Percentiles rank a stretch among this genome's conserved stretches.
phyloP scores from a whole-genome alignment of 2,329 filamentous ascomycete species.

The Nemania abortiva region DNA sequence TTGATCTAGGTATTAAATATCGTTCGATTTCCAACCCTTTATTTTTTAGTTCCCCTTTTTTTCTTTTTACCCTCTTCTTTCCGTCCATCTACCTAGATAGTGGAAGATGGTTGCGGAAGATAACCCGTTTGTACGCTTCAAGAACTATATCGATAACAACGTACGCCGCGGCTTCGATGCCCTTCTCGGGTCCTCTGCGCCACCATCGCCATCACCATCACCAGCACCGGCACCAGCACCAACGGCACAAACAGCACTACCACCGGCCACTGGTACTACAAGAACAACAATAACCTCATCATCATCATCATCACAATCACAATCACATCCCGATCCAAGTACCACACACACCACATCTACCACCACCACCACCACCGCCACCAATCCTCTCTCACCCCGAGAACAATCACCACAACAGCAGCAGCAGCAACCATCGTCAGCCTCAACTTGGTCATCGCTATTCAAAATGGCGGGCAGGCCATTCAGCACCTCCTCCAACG shows the following conservation, averaged over 20 bases:
- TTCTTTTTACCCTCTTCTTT: background rate
- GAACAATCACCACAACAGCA: background rate
- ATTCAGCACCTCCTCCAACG: background rate
- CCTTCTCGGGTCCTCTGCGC: slow-evolving; percentile 28
- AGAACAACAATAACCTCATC: background rate
- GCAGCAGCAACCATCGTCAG: background rate
- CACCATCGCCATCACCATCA: slow-evolving; percentile 11
- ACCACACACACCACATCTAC: no score
- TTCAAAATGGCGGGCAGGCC: slow-evolving; percentile 11
- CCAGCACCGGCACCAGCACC: slow-evolving; percentile 1
- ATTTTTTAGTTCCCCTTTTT: no score
- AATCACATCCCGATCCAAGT: background rate
- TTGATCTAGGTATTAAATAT: background rate
- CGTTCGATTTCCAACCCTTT: slow-evolving; percentile 1
- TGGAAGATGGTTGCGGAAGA: slow-evolving; percentile 33
- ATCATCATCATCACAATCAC: no score
- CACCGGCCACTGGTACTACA: no score
- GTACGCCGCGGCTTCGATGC: slow-evolving; percentile 52
- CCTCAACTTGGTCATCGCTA: background rate
- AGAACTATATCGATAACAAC: slow-evolving; percentile 56
- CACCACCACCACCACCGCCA: background rate
- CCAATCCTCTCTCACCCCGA: background rate
- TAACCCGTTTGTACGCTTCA: slow-evolving; percentile 58
- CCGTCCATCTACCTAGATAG: no score
- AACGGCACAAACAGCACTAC: background rate